Conservation (phyloP, 768 basidiomycete species). For the Porpolomopsis calyptriformis region DNA sequence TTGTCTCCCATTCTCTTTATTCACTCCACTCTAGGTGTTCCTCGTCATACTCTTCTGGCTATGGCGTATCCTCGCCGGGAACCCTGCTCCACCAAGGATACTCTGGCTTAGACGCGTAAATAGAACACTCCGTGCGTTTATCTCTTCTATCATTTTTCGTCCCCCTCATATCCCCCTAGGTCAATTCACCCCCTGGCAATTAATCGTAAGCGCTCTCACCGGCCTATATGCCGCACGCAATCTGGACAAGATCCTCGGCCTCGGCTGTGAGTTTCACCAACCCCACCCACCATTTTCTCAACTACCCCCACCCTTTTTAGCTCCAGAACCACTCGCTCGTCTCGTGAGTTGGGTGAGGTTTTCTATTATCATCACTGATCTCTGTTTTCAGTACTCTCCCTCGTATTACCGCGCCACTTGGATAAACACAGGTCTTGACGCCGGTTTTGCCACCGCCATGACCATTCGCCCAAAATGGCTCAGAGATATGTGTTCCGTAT, state of each 20-base stretch:
- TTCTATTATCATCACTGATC: neutral
- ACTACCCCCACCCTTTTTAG: constrained; percentile 27
- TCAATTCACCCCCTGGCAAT: constrained; percentile 93
- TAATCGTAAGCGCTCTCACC: constrained; percentile 79
- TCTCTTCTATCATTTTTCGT: neutral
- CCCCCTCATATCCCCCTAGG: constrained; percentile 27
- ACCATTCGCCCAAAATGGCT: constrained; percentile 86
- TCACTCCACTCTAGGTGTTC: constrained; percentile 51
- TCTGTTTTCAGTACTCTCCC: constrained; percentile 59
- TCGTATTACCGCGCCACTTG: constrained; percentile 95
- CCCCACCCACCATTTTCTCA: constrained; percentile 1
- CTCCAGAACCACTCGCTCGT: constrained; percentile 86
- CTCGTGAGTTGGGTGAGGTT: constrained; percentile 42
- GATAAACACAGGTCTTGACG: constrained; percentile 89
- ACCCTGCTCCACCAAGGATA: constrained; percentile 53
- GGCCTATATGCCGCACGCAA: constrained; percentile 75
- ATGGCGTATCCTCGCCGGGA: constrained; percentile 64
- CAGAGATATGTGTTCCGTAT: constrained; percentile 71
- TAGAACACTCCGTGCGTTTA: constrained; percentile 42
- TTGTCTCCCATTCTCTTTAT: neutral
- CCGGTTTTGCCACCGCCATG: constrained; percentile 95
- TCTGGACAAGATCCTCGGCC: constrained; percentile 74
- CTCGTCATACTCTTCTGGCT: constrained; percentile 89
- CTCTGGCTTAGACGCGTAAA: constrained; percentile 54
- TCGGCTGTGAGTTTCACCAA: constrained; percentile 48